Evolutionary conservation across 2,329 filamentous ascomycete species (phyloP), one percentile per base, ranked within the genome.

Genomic region (Pseudogymnoascus sp.): DNA sequence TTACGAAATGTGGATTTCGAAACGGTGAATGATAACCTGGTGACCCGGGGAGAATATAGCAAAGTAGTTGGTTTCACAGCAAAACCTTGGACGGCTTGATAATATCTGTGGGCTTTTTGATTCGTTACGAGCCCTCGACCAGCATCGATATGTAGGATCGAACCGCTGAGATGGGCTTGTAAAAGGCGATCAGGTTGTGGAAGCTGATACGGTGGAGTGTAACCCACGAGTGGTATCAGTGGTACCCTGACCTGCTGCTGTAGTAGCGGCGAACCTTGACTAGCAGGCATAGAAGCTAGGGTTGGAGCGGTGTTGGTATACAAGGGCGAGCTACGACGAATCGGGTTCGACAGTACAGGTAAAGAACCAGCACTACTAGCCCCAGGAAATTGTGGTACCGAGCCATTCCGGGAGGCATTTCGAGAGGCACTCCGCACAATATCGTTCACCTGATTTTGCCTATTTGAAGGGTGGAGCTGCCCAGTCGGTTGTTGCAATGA

Each of bases 81-180:
- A 63, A 87, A 83, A 0, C 72, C 73, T 65, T 79, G 79, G 16
- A 89, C 74, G 59, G 79, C 82, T 66, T 88, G 84, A 69, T 88
- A 90, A 61, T 60, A 71, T 66, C 64, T 73, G 5, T 66, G 68
- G 7, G 61, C 46, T 16, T 69, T 31, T 4, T 67, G 67, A 3
- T 66, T 63, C 21, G 73, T 25, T 10, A 76, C 69, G 37, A 70
- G 70, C 28, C 62, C 18, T 56, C 62, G 59, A 11, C 59, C 14
- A 38, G 60, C 2, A 44, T 64, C 65, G 16, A 64, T 59, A n/a
- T 69, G 62, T 18, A 83, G 75, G 1, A 76, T 66, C 3, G 84
- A 84, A 67, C 81, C 84, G 23, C 79, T 78, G 31, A 87, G 74
- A 69, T 84, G 77, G 50, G 81, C 79, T 72, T 87, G 83, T 68